These are phyloP conservation scores for Meredithiella fracta DNA, from an alignment of 2,329 filamentous ascomycete genomes.

Conservation along the genomic window DNA sequence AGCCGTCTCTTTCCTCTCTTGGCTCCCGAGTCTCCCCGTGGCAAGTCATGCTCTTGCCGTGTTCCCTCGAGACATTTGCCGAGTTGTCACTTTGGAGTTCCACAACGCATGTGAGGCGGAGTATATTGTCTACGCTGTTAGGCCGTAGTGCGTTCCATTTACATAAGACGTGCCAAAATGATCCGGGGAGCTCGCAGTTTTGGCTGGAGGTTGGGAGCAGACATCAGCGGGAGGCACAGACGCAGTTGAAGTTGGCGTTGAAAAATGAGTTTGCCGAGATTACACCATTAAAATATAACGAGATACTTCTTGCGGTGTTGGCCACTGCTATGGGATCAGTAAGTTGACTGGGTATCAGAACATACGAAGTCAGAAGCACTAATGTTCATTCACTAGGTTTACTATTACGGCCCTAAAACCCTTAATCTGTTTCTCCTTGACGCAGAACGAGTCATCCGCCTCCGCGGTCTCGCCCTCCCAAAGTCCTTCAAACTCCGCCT, in stretches of 20 bases:
- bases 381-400: neutral
- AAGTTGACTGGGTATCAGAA: constrained; percentile 1
- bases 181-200: neutral
- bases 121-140: constrained; percentile 25
- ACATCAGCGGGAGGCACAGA: constrained; percentile 21
- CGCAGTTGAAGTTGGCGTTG: constrained; percentile 21
- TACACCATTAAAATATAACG: constrained; percentile 27
- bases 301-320: constrained; percentile 28
- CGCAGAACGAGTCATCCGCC: constrained; percentile 27
- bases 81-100: constrained; percentile 26
- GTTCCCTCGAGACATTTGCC: constrained; percentile 26
- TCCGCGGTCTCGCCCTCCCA: constrained; percentile 22
- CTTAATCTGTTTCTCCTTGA: constrained; percentile 21
- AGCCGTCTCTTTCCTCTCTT: constrained; percentile 19
- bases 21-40: constrained; percentile 26
- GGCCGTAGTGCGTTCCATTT: constrained; percentile 29
- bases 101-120: constrained; percentile 23
- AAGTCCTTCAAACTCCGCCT: constrained; percentile 27
- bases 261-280: constrained; percentile 21
- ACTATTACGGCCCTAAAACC: constrained; percentile 3
- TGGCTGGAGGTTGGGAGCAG: constrained; percentile 20
- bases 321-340: constrained; percentile 18
- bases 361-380: neutral
- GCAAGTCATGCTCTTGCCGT: constrained; percentile 27
- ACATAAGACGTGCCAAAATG: constrained; percentile 13